Conservation (phyloP, 2,329 filamentous ascomycete species). For the Aspergillus candidus region DNA sequence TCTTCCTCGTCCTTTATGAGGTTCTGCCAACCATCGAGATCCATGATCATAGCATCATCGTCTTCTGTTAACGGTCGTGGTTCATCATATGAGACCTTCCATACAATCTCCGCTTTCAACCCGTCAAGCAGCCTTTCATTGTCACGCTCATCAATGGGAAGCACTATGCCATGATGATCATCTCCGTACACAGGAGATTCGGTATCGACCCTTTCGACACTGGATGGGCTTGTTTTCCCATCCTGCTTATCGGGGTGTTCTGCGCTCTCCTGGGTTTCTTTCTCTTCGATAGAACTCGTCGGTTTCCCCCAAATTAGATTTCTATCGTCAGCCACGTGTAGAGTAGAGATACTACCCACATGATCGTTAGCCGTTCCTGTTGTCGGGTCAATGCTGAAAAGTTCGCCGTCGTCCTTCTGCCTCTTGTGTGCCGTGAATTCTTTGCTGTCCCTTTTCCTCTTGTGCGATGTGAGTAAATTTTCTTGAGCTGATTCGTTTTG, state of each 20-base stretch:
- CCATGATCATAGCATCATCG: slow-evolving; percentile 57
- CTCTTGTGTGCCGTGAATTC: slow-evolving; percentile 68
- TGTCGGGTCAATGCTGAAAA: slow-evolving; percentile 59
- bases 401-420: slow-evolving; percentile 75
- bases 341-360: not conserved
- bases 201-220: slow-evolving; percentile 18
- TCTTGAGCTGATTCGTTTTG: slow-evolving; percentile 32
- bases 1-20: slow-evolving; percentile 65
- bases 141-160: slow-evolving; percentile 18
- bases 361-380: slow-evolving; percentile 49
- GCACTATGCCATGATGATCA: slow-evolving; percentile 6
- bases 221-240: slow-evolving; percentile 52
- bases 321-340: not conserved
- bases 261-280: not conserved
- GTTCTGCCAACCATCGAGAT: slow-evolving; percentile 65
- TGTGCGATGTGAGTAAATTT: slow-evolving; percentile 53
- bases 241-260: not conserved
- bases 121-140: slow-evolving; percentile 31
- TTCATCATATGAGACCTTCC: slow-evolving; percentile 54
- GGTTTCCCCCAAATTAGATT: not conserved
- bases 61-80: slow-evolving; percentile 62
- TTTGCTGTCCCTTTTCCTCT: slow-evolving; percentile 68
- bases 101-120: slow-evolving; percentile 48
- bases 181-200: slow-evolving; percentile 12
- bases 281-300: not conserved